Evolutionary conservation across 1,284 basidiomycete genomes (phyloP).

Genomic region (Cryptococcus hybrid): DNA sequence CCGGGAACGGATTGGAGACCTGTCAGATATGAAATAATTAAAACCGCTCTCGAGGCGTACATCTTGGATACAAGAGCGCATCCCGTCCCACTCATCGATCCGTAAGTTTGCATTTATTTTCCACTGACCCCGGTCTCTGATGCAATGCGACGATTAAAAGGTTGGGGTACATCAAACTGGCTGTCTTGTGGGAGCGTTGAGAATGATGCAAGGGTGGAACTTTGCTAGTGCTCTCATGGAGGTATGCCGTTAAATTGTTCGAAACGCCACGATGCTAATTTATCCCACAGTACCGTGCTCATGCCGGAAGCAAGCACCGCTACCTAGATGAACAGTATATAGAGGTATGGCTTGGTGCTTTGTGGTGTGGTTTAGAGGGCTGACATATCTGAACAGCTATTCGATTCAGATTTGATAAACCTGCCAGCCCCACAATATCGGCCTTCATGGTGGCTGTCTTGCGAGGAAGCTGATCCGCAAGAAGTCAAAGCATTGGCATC

Average conservation of each 20-base stretch:
- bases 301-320: conserved; percentile 45
- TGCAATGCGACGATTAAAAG: conserved; percentile 2
- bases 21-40: conserved; percentile 45
- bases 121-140: neutral
- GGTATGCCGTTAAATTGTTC: conserved; percentile 18
- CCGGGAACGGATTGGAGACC: conserved; percentile 42
- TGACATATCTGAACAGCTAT: conserved; percentile 24
- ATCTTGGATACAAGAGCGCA: conserved; percentile 38
- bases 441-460: conserved; percentile 32
- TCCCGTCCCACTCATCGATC: conserved; percentile 45
- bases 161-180: conserved; percentile 47
- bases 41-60: conserved; percentile 40
- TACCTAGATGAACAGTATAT: conserved; percentile 50
- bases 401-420: conserved; percentile 47
- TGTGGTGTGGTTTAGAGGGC: too few species aligned
- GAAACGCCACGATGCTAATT: neutral
- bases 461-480: too few species aligned
- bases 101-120: conserved; percentile 25
- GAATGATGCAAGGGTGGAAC: conserved; percentile 48
- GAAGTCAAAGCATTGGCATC: too few species aligned
- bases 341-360: conserved; percentile 29
- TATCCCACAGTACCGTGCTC: conserved; percentile 36
- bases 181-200: conserved; percentile 42
- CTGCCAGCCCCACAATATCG: conserved; percentile 30
- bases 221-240: conserved; percentile 46